phyloP scores from a whole-genome alignment of 2,329 filamentous ascomycete species.

The Botrytis cinerea region DNA sequence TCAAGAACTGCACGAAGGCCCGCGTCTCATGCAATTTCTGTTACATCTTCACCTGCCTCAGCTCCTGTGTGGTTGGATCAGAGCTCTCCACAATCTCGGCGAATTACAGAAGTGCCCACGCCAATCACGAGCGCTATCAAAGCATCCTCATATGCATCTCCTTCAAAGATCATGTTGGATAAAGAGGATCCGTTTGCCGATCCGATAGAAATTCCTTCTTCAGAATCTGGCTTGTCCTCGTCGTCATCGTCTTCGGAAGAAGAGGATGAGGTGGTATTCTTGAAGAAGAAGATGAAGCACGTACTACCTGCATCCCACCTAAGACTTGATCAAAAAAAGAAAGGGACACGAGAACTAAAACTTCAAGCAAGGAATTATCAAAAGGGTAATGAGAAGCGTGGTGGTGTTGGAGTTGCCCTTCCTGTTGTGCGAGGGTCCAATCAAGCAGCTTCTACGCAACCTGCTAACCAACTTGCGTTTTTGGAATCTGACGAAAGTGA shows the following conservation, averaged over 20 bases:
- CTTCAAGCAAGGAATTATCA: constrained; percentile 26
- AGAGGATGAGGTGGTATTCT: constrained; percentile 34
- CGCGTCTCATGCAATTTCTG: constrained; percentile 29
- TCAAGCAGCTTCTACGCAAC: not conserved
- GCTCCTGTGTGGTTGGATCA: constrained; percentile 27
- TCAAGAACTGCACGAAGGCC: constrained; percentile 9
- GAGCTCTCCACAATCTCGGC: constrained; percentile 18
- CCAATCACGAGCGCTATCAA: constrained; percentile 38
- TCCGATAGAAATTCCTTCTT: constrained; percentile 13
- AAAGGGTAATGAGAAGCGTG: constrained; percentile 33
- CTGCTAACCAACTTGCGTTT: constrained; percentile 3
- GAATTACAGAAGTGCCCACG: constrained; percentile 32
- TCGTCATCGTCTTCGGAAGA: constrained; percentile 37
- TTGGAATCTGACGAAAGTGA: constrained; percentile 36
- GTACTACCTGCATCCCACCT: constrained; percentile 70
- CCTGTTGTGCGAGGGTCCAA: constrained; percentile 26
- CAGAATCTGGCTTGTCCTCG: constrained; percentile 28
- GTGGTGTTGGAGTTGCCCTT: constrained; percentile 41
- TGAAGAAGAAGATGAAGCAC: constrained; percentile 51
- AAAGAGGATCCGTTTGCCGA: constrained; percentile 34
- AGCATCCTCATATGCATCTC: constrained; percentile 26
- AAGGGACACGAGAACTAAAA: constrained; percentile 37
- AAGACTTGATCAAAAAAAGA: constrained; percentile 55
- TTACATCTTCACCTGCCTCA: constrained; percentile 28
- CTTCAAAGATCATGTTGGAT: constrained; percentile 30